Evolutionary conservation across 2,329 filamentous ascomycete species (phyloP), one percentile per base, ranked within the genome.

Genomic region (Aspergillus sclerotialis): DNA sequence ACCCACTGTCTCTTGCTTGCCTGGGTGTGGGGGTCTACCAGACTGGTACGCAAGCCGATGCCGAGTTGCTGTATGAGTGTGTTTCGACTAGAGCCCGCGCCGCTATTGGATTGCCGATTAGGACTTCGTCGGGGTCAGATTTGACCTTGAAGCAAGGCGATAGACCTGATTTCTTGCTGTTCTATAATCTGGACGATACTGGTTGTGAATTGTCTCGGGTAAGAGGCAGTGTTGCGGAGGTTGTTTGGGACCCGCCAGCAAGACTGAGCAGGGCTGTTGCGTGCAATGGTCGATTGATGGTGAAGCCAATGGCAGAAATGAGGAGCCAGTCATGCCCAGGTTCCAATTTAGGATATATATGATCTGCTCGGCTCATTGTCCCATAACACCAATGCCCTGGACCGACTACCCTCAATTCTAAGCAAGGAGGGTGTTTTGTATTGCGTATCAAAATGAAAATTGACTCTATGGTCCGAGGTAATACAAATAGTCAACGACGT

Each of bases 11-110:
- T 26, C 60, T 84, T 28, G 79, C 80, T 13, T 76, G 71, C 43
- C 60, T 79, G 33, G 75, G 76, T 1, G 76, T 84, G 0, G 80
- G 78, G 0, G 50, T 85, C 3, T 85, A 85, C 49, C 80, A 84
- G 40, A 73, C 75, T 2, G 80, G 80, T 0, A 81, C 76, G 1
- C 69, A 68, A 38, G 50, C 58, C 11, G 78, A 82, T 49, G 72
- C 77, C 0, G 66, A 73, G 40, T 39, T 78, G 4, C 56, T 86
- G 30, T 82, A 71, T 56, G 63, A 72, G 52, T 64, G 67, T 52
- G 65, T 75, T 3, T 72, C 68, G 8, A 63, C 58, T 10, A 53
- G 66, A 18, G 64, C 68, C 2, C 46, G 59, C 12, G 44, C 42
- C 13, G 60, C 60, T 4, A 63, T 64, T 25, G 60, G 60, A 3